A percentile compares a stretch with the other conserved stretches of the same genome.
Evolutionary conservation across 768 basidiomycete species (phyloP).

Genomic region (Imleria badia): DNA sequence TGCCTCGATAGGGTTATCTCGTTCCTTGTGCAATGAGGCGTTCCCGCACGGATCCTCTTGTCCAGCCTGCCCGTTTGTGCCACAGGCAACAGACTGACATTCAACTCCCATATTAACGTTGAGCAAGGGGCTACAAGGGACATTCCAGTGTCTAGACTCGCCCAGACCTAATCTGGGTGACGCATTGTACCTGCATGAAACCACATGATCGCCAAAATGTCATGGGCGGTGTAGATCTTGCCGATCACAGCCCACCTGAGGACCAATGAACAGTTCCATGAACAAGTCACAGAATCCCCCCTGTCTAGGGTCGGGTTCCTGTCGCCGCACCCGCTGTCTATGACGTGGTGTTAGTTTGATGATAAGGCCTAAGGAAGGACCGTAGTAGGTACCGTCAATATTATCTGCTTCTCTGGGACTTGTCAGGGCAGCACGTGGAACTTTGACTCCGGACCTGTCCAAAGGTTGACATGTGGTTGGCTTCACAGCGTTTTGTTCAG

Average conservation of each 20-base stretch:
- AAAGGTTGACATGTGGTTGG: too few relatives aligned
- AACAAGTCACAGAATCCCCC: background rate
- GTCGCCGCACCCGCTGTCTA: too few relatives aligned
- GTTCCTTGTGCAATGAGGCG: too few relatives aligned
- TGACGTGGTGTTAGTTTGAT: background rate
- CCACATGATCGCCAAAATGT: background rate
- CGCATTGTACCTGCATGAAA: background rate
- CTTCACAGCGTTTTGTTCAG: too few relatives aligned
- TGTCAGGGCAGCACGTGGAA: too few relatives aligned
- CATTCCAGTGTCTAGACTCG: background rate
- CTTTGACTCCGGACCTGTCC: too few relatives aligned
- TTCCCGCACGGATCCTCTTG: too few relatives aligned
- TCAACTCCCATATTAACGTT: background rate
- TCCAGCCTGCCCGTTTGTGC: background rate
- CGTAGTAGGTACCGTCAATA: background rate
- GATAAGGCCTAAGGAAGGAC: too few relatives aligned
- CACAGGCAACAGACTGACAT: background rate
- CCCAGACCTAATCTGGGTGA: background rate
- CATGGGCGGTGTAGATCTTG: background rate
- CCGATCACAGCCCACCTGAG: background rate
- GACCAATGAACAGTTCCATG: too few relatives aligned
- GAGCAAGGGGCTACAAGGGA: background rate
- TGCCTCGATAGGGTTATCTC: too few relatives aligned
- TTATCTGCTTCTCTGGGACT: too few relatives aligned
- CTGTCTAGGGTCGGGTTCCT: background rate